Percentiles rank a stretch among this genome's conserved stretches.
phyloP scores from a whole-genome alignment of 495 filamentous ascomycete species.

The Aspergillus carlsbadensis region DNA sequence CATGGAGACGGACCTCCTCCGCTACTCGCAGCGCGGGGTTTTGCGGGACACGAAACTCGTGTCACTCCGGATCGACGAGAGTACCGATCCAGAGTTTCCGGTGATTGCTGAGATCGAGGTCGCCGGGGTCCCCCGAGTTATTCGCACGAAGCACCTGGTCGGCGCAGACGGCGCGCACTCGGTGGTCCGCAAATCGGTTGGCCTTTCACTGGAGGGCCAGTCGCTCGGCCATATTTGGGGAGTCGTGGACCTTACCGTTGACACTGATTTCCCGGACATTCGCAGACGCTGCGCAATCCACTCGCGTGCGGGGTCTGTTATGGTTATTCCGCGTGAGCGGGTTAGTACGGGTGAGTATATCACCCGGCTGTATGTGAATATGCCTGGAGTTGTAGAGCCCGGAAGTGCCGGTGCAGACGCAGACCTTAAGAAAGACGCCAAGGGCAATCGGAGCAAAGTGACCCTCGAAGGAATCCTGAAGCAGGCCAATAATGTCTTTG shows the following conservation, averaged over 20 bases:
- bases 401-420: constrained; percentile 1
- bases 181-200: constrained; percentile 57
- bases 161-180: constrained; percentile 67
- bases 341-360: constrained; percentile 53
- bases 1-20: constrained; percentile 52
- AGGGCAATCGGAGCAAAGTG: constrained; percentile 24
- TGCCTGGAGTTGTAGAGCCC: constrained; percentile 31
- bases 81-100: constrained; percentile 53
- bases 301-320: constrained; percentile 61
- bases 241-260: constrained; percentile 62
- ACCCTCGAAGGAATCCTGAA: constrained; percentile 31
- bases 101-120: constrained; percentile 29
- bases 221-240: constrained; percentile 64
- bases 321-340: constrained; percentile 68
- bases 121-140: constrained; percentile 45
- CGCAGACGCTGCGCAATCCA: constrained; percentile 65
- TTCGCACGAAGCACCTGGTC: constrained; percentile 63
- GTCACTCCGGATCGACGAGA: constrained; percentile 54
- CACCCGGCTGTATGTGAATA: constrained; percentile 66
- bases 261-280: constrained; percentile 61
- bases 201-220: constrained; percentile 58
- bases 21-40: constrained; percentile 49
- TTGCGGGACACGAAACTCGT: constrained; percentile 51
- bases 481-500: constrained; percentile 29
- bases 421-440: constrained; percentile 15